Base-by-base conservation (phyloP, 2,329 filamentous ascomycete species). In the Penicillium sp. region DNA sequence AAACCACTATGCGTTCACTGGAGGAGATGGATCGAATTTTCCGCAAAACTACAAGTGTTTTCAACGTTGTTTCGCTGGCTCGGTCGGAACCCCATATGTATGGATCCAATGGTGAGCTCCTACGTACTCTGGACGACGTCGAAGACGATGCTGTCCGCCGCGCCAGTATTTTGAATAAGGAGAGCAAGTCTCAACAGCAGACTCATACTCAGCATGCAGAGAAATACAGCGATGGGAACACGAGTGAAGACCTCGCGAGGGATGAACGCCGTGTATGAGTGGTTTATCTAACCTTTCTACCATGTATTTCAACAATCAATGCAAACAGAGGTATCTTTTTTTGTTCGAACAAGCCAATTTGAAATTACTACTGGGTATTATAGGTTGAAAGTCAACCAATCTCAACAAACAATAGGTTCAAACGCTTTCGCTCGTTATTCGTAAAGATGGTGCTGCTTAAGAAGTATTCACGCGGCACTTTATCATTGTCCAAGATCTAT, bases 11-110 rank as follows among this genome's bases (percentile, higher is more conserved):
- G 59, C 80, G 82, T 7, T 83, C 79, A 13, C 77, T 89, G 31
- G 87, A 90, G 70, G 87, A 90, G 68, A 85, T 90, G 71, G 87
- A 90, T 64, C 79, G 83, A 54, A 86, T 90, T 60, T 87, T 88
- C 76, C 77, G 77, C 67, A 83, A 83, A 57, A 80, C 79, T 1
- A 73, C 68, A 24, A 79, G 73, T 21, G 67, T 79, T 47, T 81
- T 83, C 58, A 67, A 76, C 16, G 75, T 82, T 3, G 79, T 83
- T 22, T 70, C 73, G 49, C 72, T 82, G 27, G 83, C 83, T 2
- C 67, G 74, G 8, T 69, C 81, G 1, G 73, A 81, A 62, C 83
- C 83, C 9, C 77, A 80, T 59, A 78, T 83, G 53, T 86, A 83
- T 66, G 83, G 81, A 58, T 83, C 83, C 71, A 77, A 80, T 22